Conservation (phyloP, 345 rosid genomes). For the Heritiera littoralis region DNA sequence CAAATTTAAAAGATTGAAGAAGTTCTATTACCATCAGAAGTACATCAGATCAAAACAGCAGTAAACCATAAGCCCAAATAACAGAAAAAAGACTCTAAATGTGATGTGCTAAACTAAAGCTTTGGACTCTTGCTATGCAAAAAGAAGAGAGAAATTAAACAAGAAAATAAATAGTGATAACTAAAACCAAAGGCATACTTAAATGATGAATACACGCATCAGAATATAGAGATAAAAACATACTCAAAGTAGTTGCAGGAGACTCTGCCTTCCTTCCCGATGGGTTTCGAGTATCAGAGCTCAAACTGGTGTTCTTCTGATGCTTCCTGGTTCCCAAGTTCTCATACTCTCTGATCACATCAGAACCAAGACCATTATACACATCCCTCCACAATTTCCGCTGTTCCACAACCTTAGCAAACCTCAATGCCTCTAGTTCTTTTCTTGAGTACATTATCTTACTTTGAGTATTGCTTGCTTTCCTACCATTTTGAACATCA, state of each 20-base stretch:
- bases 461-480: background rate
- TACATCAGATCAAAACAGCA: background rate
- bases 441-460: constrained; percentile 50
- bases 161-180: background rate
- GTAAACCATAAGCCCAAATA: background rate
- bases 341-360: constrained; percentile 53
- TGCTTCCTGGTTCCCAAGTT: constrained; percentile 45
- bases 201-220: background rate
- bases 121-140: background rate
- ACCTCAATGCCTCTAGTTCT: constrained; percentile 78
- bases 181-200: background rate
- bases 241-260: constrained; percentile 47
- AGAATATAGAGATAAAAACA: constrained; percentile 19
- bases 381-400: constrained; percentile 58
- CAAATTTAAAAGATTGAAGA: background rate
- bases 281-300: constrained; percentile 31
- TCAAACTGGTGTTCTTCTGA: constrained; percentile 36
- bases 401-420: constrained; percentile 55
- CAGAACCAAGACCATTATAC: constrained; percentile 53
- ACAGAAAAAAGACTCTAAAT: background rate
- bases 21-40: constrained; percentile 2
- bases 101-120: background rate
- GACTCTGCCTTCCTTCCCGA: background rate
- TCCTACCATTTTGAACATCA: constrained; percentile 22
- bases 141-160: background rate